phyloP scores from a whole-genome alignment of 2,329 filamentous ascomycete genomes.

The Xylaria sp. region DNA sequence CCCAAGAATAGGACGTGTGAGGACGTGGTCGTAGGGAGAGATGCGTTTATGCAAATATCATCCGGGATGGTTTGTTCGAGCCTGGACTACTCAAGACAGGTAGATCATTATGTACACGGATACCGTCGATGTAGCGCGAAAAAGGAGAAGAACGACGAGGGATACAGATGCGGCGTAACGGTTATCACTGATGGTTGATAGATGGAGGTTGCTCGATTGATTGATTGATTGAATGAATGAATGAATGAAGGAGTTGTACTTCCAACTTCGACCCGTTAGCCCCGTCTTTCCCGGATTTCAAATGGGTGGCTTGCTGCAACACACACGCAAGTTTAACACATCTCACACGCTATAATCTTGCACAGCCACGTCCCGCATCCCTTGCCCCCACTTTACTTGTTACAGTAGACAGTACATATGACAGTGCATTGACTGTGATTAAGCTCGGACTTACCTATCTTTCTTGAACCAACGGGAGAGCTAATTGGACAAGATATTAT shows the following conservation, averaged over 20 bases:
- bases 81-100: slow-evolving; percentile 3
- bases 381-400: background rate
- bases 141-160: background rate
- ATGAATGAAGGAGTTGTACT: slow-evolving; percentile 8
- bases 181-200: slow-evolving; percentile 3
- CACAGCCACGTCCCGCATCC: slow-evolving; percentile 16
- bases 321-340: background rate
- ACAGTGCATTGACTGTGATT: background rate
- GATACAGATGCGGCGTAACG: background rate
- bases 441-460: background rate
- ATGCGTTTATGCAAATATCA: slow-evolving; percentile 19
- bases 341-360: background rate
- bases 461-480: too few species aligned
- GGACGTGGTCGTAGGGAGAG: slow-evolving; percentile 9
- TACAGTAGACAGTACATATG: background rate
- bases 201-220: slow-evolving; percentile 6
- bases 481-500: too few species aligned
- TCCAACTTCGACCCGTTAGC: background rate
- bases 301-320: slow-evolving; percentile 31
- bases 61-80: slow-evolving; percentile 1
- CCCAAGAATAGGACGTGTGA: slow-evolving; percentile 3
- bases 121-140: background rate
- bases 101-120: slow-evolving; percentile 24
- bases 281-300: slow-evolving; percentile 32
- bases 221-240: slow-evolving; percentile 14